Base-by-base conservation (phyloP, 768 basidiomycete species). In the Tylopilus rubrobrunneus region DNA sequence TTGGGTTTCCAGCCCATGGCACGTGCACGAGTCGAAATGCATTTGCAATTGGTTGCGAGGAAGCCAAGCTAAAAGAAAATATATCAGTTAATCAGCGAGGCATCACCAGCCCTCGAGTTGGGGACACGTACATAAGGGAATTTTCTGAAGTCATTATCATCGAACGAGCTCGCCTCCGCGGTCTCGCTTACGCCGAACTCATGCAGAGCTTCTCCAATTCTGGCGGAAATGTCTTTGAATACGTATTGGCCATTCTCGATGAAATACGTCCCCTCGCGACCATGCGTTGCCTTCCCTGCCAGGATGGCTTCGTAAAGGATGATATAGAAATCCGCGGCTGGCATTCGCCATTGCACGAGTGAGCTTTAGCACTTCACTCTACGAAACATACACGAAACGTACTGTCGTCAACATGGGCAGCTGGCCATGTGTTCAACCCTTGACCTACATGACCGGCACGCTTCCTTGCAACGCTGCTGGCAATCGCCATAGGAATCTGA, bases 391-490 rank as follows among this genome's bases (percentile, higher is more conserved):
- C 3, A 21, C 7, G 41, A 34, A 2, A 49, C 52, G 33, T 7
- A 67, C 65, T 62, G 17, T 86, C 84, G 25, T 77, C 68, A 46
- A 85, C 69, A 54, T 85, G 76, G 17, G 84, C 76, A 51, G 80
- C 78, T 0, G 79, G 76, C 87, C 86, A 87, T 5, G 81, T 40
- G 48, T 86, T 83, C 61, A 76, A 70, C 2, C 87, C 87, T 43
- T 74, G 56, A 0, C 85, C 86, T 9, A 87, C 73, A 62, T 82
- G 70, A 15, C 84, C 85, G 0, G 73, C 82, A n/a, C 75, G 74
- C 7, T 78, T 78, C 40, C 86, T 75, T 49, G 61, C 69, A 27
- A 85, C 56, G 17, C 77, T 58, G 0, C 73, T 75, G 7, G 67
- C 62, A 56, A 86, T 73, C 1, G 81, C 60, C 3, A 29, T 12